Conservation (phyloP, 1,139 yeast genomes). For the Meyerozyma sp. region DNA sequence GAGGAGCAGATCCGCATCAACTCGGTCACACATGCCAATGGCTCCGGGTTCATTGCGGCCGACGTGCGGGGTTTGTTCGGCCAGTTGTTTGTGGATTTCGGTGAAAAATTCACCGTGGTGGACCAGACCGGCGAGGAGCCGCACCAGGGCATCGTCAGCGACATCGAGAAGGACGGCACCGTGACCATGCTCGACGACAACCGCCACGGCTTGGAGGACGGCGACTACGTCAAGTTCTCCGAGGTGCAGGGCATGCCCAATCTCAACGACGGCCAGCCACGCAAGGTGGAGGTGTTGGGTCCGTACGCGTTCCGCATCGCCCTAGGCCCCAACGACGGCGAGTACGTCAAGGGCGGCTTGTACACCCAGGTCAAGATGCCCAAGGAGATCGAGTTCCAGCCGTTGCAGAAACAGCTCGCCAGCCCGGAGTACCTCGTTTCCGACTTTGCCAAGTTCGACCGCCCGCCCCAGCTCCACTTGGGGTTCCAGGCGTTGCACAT, state of each 20-base stretch:
- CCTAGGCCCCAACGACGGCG: constrained; percentile 50
- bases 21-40: constrained; percentile 64
- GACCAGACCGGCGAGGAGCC: constrained; percentile 96
- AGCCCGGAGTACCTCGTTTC: constrained; percentile 78
- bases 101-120: constrained; percentile 69
- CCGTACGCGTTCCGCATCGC: constrained; percentile 85
- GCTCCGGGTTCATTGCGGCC: constrained; percentile 75
- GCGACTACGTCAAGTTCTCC: constrained; percentile 81
- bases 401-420: constrained; percentile 57
- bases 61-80: constrained; percentile 89
- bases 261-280: constrained; percentile 68
- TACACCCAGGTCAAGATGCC: constrained; percentile 94
- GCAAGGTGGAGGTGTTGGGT: constrained; percentile 79
- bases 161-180: constrained; percentile 82
- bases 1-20: constrained; percentile 76
- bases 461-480: constrained; percentile 83
- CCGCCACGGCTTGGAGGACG: constrained; percentile 92
- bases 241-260: constrained; percentile 72
- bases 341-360: constrained; percentile 77
- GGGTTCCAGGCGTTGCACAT: constrained; percentile 88
- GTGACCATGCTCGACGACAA: constrained; percentile 89
- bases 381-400: constrained; percentile 51
- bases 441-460: constrained; percentile 91
- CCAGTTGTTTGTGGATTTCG: constrained; percentile 84
- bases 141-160: constrained; percentile 76